Conservation (phyloP, 768 basidiomycete species). For the Cystobasidium ongulense region DNA sequence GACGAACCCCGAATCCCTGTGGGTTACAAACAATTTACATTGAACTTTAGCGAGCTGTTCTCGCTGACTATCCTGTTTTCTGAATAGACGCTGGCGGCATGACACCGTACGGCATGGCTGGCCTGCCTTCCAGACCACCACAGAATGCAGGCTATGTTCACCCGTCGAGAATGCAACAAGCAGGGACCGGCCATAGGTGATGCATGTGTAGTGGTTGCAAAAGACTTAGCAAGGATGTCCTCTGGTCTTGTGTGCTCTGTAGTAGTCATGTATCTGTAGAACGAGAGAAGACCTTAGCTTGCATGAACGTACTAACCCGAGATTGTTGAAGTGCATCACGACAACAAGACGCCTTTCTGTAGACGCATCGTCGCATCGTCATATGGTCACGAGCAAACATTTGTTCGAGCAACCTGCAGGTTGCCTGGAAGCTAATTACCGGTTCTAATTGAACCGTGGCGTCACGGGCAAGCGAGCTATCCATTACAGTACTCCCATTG, state of each 20-base stretch:
- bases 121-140: not conserved
- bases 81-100: slow-evolving; percentile 28
- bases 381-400: no score
- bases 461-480: not conserved
- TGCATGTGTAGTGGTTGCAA: not conserved
- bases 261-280: no score
- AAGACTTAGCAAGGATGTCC: not conserved
- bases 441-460: no score
- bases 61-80: not conserved
- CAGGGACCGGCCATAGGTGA: slow-evolving; percentile 11
- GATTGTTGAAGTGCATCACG: no score
- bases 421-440: no score
- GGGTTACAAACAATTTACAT: not conserved
- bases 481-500: not conserved
- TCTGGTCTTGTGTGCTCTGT: no score
- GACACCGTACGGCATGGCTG: slow-evolving; percentile 35
- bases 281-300: no score
- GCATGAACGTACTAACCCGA: no score
- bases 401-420: no score
- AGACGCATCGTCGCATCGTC: no score
- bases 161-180: slow-evolving; percentile 8
- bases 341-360: no score
- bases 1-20: slow-evolving; percentile 1
- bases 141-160: not conserved
- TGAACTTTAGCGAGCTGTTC: not conserved